These are phyloP conservation scores for Ophiorrhiza pumila DNA, from an alignment of 257 asterid genomes.

Conservation along the genomic window DNA sequence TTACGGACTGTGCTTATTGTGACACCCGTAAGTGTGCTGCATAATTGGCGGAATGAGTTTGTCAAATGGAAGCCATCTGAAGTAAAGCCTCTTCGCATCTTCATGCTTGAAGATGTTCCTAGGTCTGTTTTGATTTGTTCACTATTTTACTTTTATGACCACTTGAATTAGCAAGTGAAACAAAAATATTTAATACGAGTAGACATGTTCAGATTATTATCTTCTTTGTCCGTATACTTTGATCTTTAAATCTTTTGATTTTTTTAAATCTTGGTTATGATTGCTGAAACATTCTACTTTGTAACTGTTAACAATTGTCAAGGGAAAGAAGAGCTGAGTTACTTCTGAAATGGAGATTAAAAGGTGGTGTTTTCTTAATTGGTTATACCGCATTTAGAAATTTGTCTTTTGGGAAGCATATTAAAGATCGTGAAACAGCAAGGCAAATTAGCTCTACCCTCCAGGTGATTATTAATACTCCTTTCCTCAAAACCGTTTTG, in stretches of 20 bases:
- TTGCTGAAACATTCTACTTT: slow-evolving; percentile 9
- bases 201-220: neutral
- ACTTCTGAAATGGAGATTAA: slow-evolving; percentile 76
- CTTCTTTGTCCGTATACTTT: neutral
- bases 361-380: slow-evolving; percentile 90
- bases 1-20: slow-evolving; percentile 85
- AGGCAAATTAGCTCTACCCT: slow-evolving; percentile 69
- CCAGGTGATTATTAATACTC: slow-evolving; percentile 48
- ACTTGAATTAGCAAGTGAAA: too few species aligned
- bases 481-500: neutral
- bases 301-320: slow-evolving; percentile 20
- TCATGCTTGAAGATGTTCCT: slow-evolving; percentile 92
- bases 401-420: slow-evolving; percentile 82
- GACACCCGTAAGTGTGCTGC: slow-evolving; percentile 92
- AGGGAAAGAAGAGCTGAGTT: slow-evolving; percentile 81
- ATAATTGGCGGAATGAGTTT: slow-evolving; percentile 92
- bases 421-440: slow-evolving; percentile 79
- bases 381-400: slow-evolving; percentile 88
- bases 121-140: slow-evolving; percentile 41
- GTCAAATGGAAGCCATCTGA: slow-evolving; percentile 91
- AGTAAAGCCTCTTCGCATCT: slow-evolving; percentile 82
- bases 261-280: neutral
- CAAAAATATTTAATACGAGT: too few species aligned
- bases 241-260: neutral
- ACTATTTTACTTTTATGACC: neutral